Base-by-base conservation (phyloP, 1,139 yeast genomes). In the Geotrichum siamense region DNA sequence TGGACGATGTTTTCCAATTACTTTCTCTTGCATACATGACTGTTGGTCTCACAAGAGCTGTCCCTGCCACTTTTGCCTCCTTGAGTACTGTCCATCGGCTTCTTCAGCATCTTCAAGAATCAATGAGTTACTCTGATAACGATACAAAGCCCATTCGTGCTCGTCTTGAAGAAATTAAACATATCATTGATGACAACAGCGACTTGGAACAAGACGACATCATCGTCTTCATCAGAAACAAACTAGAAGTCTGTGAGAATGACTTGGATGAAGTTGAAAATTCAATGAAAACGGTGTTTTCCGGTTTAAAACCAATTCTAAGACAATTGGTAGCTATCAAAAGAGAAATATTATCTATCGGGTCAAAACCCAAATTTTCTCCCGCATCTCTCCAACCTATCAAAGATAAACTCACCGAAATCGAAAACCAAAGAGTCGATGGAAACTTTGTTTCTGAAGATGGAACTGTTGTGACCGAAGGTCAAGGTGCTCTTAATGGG, bases 51-150 rank as follows among this genome's bases (percentile, higher is more conserved):
- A 82, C 82, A 45, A 81, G 86, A 54, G 76, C 85, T 35, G 95
- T 96, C 1, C 96, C 96, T 1, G 95, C 96, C 2, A 85, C 95
- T 1, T 91, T 83, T 64, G 87, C 95, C 6, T 83, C 94, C 5
- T 68, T 89, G 39, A 74, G 87, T 37, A 85, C 96, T 0, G 94
- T 91, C 33, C 79, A 79, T 63, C 77, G 91, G 55, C 68, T 91
- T 48, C 70, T 91, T 52, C 83, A 78, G 50, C 97, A 89, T 63
- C 69, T 89, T 50, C 75, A 77, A 53, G 95, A 84, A 57, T 77
- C 86, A 45, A 79, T 78, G 47, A 85, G 84, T 15, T 87, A 80
- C 62, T 87, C 96, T 1, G 77, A 76, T 49, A 85, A 82, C 54
- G 97, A 91, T 59, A 72, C 87, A 51, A 68, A 70, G 49, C 94